Evolutionary conservation across 2,329 filamentous ascomycete genomes (phyloP).

Genomic region (Nothophoma quercina): DNA sequence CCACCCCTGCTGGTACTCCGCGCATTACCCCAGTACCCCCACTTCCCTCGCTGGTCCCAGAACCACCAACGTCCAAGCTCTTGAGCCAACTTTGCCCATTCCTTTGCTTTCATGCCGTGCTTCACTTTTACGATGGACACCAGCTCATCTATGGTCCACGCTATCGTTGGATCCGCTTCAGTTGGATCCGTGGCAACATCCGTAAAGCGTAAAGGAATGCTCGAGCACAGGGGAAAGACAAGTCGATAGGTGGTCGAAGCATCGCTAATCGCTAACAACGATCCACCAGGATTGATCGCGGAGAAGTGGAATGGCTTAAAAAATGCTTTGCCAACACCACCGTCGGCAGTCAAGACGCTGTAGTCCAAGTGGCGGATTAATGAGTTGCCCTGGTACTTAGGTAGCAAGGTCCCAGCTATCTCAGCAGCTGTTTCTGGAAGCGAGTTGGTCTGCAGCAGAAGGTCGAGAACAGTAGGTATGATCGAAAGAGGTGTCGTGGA

Average conservation of each 20-base stretch:
- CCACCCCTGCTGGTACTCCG: slow-evolving; percentile 23
- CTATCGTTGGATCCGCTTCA: slow-evolving; percentile 18
- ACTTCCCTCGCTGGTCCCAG: slow-evolving; percentile 24
- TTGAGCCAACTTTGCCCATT: slow-evolving; percentile 22
- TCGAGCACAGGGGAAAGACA: slow-evolving; percentile 23
- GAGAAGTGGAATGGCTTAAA: slow-evolving; percentile 29
- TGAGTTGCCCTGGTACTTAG: slow-evolving; percentile 24
- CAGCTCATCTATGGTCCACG: slow-evolving; percentile 25
- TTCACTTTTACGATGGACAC: slow-evolving; percentile 21
- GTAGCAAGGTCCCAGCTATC: slow-evolving; percentile 11
- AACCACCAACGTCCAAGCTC: slow-evolving; percentile 28
- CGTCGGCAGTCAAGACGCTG: slow-evolving; percentile 13
- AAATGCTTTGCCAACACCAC: slow-evolving; percentile 12
- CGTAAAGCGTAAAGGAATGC: slow-evolving; percentile 25
- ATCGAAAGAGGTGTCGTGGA: slow-evolving; percentile 26
- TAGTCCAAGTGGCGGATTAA: slow-evolving; percentile 22
- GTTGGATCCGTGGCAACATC: slow-evolving; percentile 19
- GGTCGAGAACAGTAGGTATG: slow-evolving; percentile 25
- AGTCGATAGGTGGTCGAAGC: slow-evolving; percentile 22
- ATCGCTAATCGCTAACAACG: slow-evolving; percentile 26
- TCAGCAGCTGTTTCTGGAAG: slow-evolving; percentile 13
- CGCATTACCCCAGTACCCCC: slow-evolving; percentile 27
- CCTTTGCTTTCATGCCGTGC: slow-evolving; percentile 16
- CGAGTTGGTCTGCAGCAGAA: slow-evolving; percentile 21
- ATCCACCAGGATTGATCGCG: slow-evolving; percentile 26